Conservation (phyloP, 2,329 filamentous ascomycete species). For the Cladophialophora psammophila region DNA sequence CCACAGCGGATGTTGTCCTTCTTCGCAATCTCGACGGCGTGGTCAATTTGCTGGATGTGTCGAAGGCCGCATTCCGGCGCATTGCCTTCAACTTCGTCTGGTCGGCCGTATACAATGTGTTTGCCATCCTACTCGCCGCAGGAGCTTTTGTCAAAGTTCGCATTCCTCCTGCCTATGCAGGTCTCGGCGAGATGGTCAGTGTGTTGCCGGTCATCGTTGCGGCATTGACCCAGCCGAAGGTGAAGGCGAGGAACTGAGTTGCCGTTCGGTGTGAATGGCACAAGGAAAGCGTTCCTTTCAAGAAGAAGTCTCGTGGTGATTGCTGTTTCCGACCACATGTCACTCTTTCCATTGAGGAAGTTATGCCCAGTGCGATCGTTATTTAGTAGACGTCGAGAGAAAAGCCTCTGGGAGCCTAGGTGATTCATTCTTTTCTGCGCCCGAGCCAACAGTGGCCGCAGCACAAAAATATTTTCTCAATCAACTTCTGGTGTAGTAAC, state of each 20-base stretch:
- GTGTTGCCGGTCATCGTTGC: slow-evolving; percentile 72
- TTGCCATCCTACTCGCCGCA: slow-evolving; percentile 70
- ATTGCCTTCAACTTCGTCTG: slow-evolving; percentile 74
- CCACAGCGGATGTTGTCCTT: slow-evolving; percentile 73
- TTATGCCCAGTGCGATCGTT: not conserved
- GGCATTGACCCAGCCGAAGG: slow-evolving; percentile 54
- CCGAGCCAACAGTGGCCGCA: too few species aligned
- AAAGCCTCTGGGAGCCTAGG: not conserved
- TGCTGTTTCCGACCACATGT: not conserved
- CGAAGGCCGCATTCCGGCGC: slow-evolving; percentile 52
- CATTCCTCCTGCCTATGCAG: slow-evolving; percentile 71
- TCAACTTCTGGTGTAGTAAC: too few species aligned
- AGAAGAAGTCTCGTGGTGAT: slow-evolving; percentile 1
- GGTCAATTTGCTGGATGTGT: slow-evolving; percentile 64
- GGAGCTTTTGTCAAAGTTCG: slow-evolving; percentile 69
- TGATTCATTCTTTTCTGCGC: not conserved
- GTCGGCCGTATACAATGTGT: slow-evolving; percentile 73
- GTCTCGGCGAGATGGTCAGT: slow-evolving; percentile 75
- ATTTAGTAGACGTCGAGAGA: not conserved
- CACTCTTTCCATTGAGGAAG: not conserved
- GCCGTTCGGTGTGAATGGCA: not conserved
- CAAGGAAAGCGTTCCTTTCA: not conserved
- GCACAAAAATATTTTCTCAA: too few species aligned
- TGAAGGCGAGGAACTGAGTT: slow-evolving; percentile 30
- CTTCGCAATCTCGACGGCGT: slow-evolving; percentile 67